Base-by-base conservation (phyloP, 306 rosid genomes). In the Mimosa pudica region DNA sequence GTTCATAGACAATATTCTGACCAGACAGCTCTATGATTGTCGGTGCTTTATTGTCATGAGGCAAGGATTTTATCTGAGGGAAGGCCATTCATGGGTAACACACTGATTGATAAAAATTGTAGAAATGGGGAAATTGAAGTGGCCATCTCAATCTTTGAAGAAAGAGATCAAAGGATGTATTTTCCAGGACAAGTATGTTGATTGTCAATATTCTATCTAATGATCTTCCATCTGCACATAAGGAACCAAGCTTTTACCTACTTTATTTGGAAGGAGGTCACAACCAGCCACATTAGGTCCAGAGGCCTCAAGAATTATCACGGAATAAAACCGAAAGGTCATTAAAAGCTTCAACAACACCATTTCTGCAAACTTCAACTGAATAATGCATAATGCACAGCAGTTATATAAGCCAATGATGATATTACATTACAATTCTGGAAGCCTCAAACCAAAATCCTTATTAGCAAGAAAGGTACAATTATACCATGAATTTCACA, bases 61-160 rank as follows among this genome's bases (percentile, higher is more conserved):
- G 84, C 38, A 75, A 69, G 64, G 74, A 76, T 77, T 76, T 62
- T 32, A 70, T 61, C 20, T 49, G 45, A 24, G 85, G 81, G 67
- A 76, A 42, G 73, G 70, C 66, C 33, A 69, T 82, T 71, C 81
- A 82, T 70, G 81, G 65, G 76, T 4, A 77, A 82, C 72, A 63
- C 79, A 14, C 79, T 77, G 82, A 72, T 77, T 72, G 82, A 82
- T 70, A 72, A 77, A 82, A 65, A 72, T 4, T 82, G 75, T 42
- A 32, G 57, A 72, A 82, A 77, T 72, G 71, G 79, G 46, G 11
- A 54, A 17, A 72, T 77, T 75, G 75, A 76, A 35, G 47, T 18
- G 55, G 79, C 79, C 35, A 3, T 36, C 12, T 64, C 46, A 24
- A 55, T 71, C 57, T 82, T 82, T 55, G 64, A 77, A 71, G 61